Base-by-base conservation (phyloP, 2,329 filamentous ascomycete species). In the Mycosphaerelloides madeirae region DNA sequence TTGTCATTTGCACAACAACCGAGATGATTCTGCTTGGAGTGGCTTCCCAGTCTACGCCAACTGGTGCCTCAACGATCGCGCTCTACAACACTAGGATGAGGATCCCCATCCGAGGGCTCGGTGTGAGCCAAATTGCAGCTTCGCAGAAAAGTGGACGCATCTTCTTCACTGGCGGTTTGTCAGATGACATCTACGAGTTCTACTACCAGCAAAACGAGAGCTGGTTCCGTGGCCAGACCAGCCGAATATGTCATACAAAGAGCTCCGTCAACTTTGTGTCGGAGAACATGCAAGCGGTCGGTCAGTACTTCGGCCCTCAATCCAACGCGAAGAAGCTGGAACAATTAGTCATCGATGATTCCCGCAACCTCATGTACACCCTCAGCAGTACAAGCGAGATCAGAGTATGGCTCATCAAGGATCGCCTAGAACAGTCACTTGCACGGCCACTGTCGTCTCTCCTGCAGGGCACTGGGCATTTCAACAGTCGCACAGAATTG, bases 131-230 rank as follows among this genome's bases (percentile, higher is more conserved):
- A 35, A 89, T 98, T 55, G 82, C 83, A 16, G 87, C 85, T 13
- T 93, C 90, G 0, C 68, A 72, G 2, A 81, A 83, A 15, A 85
- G 81, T 16, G 94, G 94, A 7, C 85, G 93, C 49, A 93, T 98
- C 53, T 98, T 98, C 73, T 95, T 96, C 61, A 83, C 85, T 32
- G 87, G 89, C 29, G 78, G 77, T 39, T 78, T 75, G 39, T 87
- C 91, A 54, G 88, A 88, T 52, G 90, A 97, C 58, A 81, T 98
- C 37, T 87, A 93, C 65, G 93, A 98, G 68, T 78, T 98, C 42
- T 90, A 85, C 56, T 98, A 98, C 64, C 91, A 97, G 67, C 89
- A 95, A 61, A 89, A 97, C 65, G 93, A 98, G 68, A 85, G 86
- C 57, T 98, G 93, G 93, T 98, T 98, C 63, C 84, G 87, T 63